Conservation (phyloP, 306 rosid species). For the Quercus robur region DNA sequence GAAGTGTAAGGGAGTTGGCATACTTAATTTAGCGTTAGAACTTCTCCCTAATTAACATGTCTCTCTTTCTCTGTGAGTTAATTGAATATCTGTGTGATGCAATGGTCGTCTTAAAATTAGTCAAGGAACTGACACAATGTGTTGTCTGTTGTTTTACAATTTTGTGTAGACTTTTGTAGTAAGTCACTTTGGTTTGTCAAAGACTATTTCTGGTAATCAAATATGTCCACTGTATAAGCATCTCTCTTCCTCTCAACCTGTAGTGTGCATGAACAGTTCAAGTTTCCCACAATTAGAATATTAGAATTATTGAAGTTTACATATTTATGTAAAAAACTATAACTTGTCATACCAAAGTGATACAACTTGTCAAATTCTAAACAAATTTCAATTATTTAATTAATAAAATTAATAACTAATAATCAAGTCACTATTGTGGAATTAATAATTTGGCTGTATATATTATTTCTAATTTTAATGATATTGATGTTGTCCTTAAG, state of each 20-base stretch:
- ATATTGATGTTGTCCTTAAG: neutral
- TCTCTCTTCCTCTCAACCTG: neutral
- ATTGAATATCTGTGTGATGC: too few relatives aligned
- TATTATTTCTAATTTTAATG: neutral
- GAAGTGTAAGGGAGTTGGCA: neutral
- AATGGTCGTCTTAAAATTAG: too few relatives aligned
- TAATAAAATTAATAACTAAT: too few relatives aligned
- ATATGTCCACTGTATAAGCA: neutral
- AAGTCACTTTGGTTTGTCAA: too few relatives aligned
- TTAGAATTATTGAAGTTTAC: neutral
- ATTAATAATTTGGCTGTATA: too few relatives aligned
- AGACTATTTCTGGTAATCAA: too few relatives aligned
- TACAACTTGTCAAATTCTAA: too few relatives aligned
- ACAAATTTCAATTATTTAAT: too few relatives aligned
- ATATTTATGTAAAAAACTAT: slow-evolving; percentile 2
- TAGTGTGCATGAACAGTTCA: neutral
- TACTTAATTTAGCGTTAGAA: neutral
- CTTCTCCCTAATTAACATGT: neutral
- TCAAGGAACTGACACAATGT: too few relatives aligned
- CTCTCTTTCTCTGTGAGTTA: neutral
- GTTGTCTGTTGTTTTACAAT: too few relatives aligned
- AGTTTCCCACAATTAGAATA: neutral
- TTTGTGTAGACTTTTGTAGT: too few relatives aligned
- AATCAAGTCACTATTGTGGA: too few relatives aligned
- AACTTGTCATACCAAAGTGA: neutral